phyloP scores from a whole-genome alignment of 495 filamentous ascomycete species.

The Penicillium simplicissimum region DNA sequence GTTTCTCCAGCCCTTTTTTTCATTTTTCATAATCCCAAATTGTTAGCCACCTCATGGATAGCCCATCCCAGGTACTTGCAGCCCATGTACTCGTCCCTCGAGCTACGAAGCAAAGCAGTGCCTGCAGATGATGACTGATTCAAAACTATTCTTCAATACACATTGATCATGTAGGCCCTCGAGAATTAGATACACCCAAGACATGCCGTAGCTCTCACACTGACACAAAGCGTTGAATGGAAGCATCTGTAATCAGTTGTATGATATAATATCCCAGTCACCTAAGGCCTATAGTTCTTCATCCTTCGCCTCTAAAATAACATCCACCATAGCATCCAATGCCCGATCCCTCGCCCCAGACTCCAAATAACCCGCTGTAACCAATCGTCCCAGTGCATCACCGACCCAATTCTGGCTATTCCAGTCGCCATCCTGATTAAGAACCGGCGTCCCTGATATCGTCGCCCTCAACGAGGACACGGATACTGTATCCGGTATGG shows the following conservation, averaged over 20 bases:
- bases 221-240: too few species aligned
- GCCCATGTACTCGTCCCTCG: background rate
- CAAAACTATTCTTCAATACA: background rate
- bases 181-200: background rate
- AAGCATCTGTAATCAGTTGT: too few species aligned
- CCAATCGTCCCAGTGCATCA: conserved; percentile 24
- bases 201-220: too few species aligned
- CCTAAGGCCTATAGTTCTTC: conserved; percentile 11
- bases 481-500: conserved; percentile 7
- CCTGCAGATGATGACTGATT: background rate
- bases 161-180: background rate
- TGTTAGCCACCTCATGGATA: background rate
- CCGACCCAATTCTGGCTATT: conserved; percentile 34
- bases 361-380: conserved; percentile 20
- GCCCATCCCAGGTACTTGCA: background rate
- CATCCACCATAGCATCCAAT: conserved; percentile 31
- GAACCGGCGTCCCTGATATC: conserved; percentile 13
- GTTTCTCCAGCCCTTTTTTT: conserved; percentile 15
- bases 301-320: conserved; percentile 27
- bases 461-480: conserved; percentile 3
- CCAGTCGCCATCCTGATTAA: conserved; percentile 21
- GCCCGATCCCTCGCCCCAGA: conserved; percentile 4
- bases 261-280: too few species aligned
- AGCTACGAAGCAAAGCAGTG: background rate
- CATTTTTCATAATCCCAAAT: background rate